Evolutionary conservation across 345 rosid species (phyloP), one percentile per base, ranked within the genome.

Genomic region (Eucalyptus sp.): DNA sequence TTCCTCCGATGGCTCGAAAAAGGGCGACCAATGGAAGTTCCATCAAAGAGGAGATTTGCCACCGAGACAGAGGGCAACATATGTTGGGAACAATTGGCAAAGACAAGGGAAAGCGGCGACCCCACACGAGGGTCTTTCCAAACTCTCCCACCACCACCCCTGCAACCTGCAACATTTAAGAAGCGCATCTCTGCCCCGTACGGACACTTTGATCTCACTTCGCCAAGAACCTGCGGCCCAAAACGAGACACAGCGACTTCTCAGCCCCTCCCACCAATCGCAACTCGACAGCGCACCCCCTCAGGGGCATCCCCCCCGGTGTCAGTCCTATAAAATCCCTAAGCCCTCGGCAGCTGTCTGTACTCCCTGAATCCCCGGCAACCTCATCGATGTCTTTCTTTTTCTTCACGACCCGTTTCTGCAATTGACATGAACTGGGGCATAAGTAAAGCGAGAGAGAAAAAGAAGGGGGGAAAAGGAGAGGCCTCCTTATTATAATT

Each of bases 251-350:
- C 80, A 54, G 24, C 81, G 8, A 87, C 87, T 50, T 17, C 43
- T 62, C 48, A 20, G 49, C 7, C 29, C 84, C 31, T 37, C 66
- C 41, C 43, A 4, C 94, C 94, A 89, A 92, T 91, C 89, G 41
- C 22, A 31, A 12, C 33, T 90, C 91, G 94, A 93, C 94, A 93
- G 84, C 90, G 41, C 87, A n/a, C 2, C 41, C 58, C 25, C 13
- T 48, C 22, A 51, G 18, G 25, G 6, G 15, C 48, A 5, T 51
- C 86, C 11, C n/a, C 24, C 49, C 7, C 80, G 1, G 48, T 76
- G 84, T 76, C 84, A 76, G 84, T 24, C 84, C 48, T 76, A 20
- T 48, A 20, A 41, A n/a, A n/a, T 33, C 37, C 76, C 33, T n/a
- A 64, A 7, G 31, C 17, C 76, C 68, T 62, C 31, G 31, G 33